Conservation (phyloP, 352 stramenopile species). For the Pythium aquatile region DNA sequence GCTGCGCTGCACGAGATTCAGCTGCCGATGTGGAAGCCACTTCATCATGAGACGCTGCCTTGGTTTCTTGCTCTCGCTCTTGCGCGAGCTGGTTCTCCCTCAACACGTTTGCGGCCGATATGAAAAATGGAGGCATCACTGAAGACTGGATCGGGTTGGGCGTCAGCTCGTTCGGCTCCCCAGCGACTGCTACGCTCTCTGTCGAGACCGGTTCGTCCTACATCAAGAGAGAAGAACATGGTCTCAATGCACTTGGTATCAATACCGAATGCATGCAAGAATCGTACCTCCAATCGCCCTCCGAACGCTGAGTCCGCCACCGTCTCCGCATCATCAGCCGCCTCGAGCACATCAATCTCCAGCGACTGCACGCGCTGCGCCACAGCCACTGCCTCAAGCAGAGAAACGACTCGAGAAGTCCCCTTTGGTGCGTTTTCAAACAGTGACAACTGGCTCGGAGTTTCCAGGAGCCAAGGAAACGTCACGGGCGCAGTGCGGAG, state of each 20-base stretch:
- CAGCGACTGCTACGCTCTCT: neutral
- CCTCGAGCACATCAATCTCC: conserved; percentile 17
- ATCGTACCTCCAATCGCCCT: conserved; percentile 19
- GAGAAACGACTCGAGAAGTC: conserved; percentile 10
- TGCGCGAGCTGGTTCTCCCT: conserved; percentile 9
- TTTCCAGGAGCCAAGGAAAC: conserved; percentile 36
- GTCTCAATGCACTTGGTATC: too few species aligned
- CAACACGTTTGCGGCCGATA: conserved; percentile 17
- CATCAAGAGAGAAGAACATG: neutral
- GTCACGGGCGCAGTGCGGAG: conserved; percentile 38
- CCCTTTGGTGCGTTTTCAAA: conserved; percentile 1
- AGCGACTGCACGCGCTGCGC: conserved; percentile 7
- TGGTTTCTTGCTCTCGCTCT: neutral
- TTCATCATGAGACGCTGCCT: neutral
- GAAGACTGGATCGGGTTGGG: neutral
- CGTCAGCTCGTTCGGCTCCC: neutral
- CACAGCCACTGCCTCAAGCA: conserved; percentile 23
- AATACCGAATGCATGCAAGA: too few species aligned
- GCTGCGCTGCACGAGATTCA: neutral
- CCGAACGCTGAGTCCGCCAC: conserved; percentile 13
- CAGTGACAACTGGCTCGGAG: neutral
- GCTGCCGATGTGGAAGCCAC: neutral
- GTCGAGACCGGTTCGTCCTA: neutral
- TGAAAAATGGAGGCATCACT: conserved; percentile 9
- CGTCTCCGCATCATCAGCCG: conserved; percentile 1